These are phyloP conservation scores for Fremontodendron californicum DNA, from an alignment of 345 rosid genomes.

Conservation along the genomic window DNA sequence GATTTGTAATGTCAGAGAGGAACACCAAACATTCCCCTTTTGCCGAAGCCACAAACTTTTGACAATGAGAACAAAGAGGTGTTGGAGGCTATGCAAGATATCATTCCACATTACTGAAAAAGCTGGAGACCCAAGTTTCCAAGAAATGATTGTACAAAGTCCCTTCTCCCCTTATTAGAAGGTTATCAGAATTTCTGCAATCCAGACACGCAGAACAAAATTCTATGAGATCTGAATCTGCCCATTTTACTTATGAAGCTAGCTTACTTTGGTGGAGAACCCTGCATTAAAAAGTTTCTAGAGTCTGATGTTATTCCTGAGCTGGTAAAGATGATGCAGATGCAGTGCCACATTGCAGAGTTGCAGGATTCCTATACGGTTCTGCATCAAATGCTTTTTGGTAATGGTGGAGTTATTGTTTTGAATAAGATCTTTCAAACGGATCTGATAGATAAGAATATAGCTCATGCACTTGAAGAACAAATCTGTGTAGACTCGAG, in stretches of 20 bases:
- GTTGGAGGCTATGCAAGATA: constrained; percentile 28
- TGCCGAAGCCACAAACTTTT: constrained; percentile 20
- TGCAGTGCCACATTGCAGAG: neutral
- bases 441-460: constrained; percentile 21
- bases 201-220: constrained; percentile 11
- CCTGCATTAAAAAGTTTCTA: constrained; percentile 24
- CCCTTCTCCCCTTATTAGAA: constrained; percentile 24
- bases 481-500: constrained; percentile 17
- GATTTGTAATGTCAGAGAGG: constrained; percentile 14
- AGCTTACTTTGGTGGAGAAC: constrained; percentile 28
- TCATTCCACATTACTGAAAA: constrained; percentile 32
- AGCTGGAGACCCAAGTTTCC: constrained; percentile 23
- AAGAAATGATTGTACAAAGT: constrained; percentile 26
- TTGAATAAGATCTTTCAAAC: constrained; percentile 16
- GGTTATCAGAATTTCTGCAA: constrained; percentile 27
- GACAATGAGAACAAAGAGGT: constrained; percentile 9
- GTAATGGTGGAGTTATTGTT: constrained; percentile 25
- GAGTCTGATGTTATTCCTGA: constrained; percentile 22
- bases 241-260: constrained; percentile 30
- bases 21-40: constrained; percentile 8
- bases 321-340: neutral
- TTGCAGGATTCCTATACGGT: constrained; percentile 16
- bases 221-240: constrained; percentile 25
- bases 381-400: constrained; percentile 26
- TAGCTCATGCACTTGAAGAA: constrained; percentile 22